These are phyloP conservation scores for Infundibulicybe gibba DNA, from an alignment of 768 basidiomycete genomes.

Conservation along the genomic window DNA sequence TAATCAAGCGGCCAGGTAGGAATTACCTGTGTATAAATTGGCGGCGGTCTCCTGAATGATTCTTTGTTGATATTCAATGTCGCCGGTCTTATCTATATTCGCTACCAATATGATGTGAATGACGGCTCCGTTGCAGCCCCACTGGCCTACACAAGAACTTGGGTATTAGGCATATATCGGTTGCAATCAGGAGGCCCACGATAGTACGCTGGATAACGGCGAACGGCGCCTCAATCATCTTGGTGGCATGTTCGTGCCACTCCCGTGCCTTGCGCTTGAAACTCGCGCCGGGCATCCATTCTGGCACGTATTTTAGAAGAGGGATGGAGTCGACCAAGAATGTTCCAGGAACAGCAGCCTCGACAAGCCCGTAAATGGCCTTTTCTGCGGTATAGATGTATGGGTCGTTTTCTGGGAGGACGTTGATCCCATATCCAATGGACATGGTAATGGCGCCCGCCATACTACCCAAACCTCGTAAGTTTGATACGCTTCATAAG, in stretches of 20 bases:
- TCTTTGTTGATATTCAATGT: slow-evolving; percentile 13
- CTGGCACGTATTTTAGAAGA: slow-evolving; percentile 40
- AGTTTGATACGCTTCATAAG: slow-evolving; percentile 2
- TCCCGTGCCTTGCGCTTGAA: slow-evolving; percentile 48
- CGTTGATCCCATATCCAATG: slow-evolving; percentile 43
- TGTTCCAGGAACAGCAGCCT: slow-evolving; percentile 34
- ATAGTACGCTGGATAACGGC: slow-evolving; percentile 18
- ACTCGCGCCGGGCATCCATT: slow-evolving; percentile 56
- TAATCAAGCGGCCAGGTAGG: no score
- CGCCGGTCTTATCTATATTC: slow-evolving; percentile 9
- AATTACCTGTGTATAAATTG: slow-evolving; percentile 19
- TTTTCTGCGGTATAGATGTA: slow-evolving; percentile 37
- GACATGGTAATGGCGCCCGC: slow-evolving; percentile 36
- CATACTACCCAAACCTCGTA: slow-evolving; percentile 21
- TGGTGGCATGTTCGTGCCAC: slow-evolving; percentile 35
- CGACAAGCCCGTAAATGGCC: slow-evolving; percentile 26
- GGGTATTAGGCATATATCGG: background rate
- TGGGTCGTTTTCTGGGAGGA: slow-evolving; percentile 35
- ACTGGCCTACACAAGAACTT: slow-evolving; percentile 7
- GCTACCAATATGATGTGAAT: slow-evolving; percentile 14
- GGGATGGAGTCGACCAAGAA: slow-evolving; percentile 44
- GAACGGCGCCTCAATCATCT: slow-evolving; percentile 35
- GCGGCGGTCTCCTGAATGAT: slow-evolving; percentile 18
- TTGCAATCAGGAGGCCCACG: slow-evolving; percentile 11
- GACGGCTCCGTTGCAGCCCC: slow-evolving; percentile 17